A percentile compares a stretch with the other conserved stretches of the same genome.
Evolutionary conservation across 768 basidiomycete species (phyloP).

Genomic region (Rhodotorula graminis): DNA sequence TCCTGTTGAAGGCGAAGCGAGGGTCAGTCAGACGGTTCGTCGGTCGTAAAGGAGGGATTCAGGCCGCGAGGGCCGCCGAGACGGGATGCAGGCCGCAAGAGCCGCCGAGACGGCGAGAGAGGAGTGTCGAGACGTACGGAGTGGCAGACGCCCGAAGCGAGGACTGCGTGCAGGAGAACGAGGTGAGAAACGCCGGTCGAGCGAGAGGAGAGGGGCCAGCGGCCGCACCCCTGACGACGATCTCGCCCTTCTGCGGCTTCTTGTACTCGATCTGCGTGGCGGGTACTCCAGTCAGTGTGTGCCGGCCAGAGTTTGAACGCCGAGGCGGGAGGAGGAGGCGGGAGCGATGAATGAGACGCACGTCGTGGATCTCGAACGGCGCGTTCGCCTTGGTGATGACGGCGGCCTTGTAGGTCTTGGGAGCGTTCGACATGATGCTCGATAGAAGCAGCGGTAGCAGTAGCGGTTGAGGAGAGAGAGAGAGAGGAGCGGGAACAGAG

Average conservation of each 20-base stretch:
- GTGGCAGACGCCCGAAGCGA: conserved; percentile 35
- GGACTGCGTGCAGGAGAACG: conserved; percentile 7
- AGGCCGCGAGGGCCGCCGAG: too few relatives aligned
- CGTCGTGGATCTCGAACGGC: conserved; percentile 2
- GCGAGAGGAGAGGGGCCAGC: too few relatives aligned
- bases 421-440: not conserved
- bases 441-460: too few relatives aligned
- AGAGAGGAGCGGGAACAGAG: conserved; percentile 36
- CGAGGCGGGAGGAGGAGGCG: not conserved
- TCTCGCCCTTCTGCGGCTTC: conserved; percentile 18
- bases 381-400: not conserved
- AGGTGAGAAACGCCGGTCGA: too few relatives aligned
- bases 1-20: conserved; percentile 10
- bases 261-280: conserved; percentile 20
- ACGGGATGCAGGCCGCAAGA: too few relatives aligned
- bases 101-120: not conserved
- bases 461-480: not conserved
- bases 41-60: too few relatives aligned
- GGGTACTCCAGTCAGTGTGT: too few relatives aligned
- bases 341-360: not conserved
- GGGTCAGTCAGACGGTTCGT: not conserved
- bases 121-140: not conserved
- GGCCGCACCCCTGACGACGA: conserved; percentile 26
- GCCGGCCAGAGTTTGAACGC: too few relatives aligned
- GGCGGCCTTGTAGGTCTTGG: not conserved